These are phyloP conservation scores for Colletotrichum coccodes DNA, from an alignment of 2,329 filamentous ascomycete species.

Conservation along the genomic window DNA sequence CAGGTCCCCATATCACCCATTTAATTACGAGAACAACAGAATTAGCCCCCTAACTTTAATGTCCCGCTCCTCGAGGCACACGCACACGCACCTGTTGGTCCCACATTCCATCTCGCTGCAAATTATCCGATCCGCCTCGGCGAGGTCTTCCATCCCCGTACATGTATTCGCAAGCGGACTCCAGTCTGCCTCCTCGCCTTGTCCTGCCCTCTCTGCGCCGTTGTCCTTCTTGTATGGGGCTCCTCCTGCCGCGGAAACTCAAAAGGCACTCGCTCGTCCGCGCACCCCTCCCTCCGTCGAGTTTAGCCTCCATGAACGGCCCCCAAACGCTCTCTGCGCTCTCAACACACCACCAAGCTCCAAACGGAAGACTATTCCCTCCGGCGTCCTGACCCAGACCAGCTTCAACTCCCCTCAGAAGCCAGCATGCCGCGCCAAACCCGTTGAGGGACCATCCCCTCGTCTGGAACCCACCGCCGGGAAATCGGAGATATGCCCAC, in stretches of 20 bases:
- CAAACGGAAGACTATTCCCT: background rate
- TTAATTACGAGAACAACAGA: background rate
- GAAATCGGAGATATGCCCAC: background rate
- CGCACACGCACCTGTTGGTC: background rate
- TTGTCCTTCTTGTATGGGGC: background rate
- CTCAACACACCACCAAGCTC: background rate
- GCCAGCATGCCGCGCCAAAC: too few species aligned
- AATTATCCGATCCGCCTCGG: background rate
- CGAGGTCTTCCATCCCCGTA: background rate
- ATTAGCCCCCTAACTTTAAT: background rate
- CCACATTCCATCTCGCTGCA: background rate
- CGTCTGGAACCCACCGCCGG: too few species aligned
- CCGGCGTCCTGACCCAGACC: too few species aligned
- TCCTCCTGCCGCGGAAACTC: background rate
- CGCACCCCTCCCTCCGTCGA: background rate
- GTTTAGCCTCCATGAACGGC: background rate
- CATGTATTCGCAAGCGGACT: slow-evolving; percentile 27
- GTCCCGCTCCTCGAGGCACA: background rate
- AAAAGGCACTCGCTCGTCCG: background rate
- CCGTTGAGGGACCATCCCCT: too few species aligned
- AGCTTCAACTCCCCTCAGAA: too few species aligned
- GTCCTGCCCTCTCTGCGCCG: background rate
- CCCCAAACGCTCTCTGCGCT: background rate
- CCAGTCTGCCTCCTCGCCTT: background rate
- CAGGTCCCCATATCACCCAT: background rate